Evolutionary conservation across 345 rosid species (phyloP), one percentile per base, ranked within the genome.

Genomic region (Tarenaya hassleriana): DNA sequence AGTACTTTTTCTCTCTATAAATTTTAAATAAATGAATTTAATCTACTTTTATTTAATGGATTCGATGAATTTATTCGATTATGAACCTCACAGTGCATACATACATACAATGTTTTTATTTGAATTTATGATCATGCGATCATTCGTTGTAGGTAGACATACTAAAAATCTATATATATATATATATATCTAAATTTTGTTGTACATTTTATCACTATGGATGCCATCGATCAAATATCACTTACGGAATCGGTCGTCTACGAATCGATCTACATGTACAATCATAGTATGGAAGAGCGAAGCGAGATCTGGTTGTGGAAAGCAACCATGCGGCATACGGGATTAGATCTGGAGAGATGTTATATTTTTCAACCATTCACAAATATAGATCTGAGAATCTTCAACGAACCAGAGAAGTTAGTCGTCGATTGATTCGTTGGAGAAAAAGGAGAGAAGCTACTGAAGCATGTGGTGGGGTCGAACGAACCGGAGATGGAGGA

Each of bases 201-300:
- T n/a, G n/a, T n/a, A n/a, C n/a, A n/a, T n/a, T n/a, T n/a, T n/a
- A n/a, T 87, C n/a, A 84, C 92, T 5, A 82, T 91, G 89, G 63
- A 73, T 1, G 86, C 66, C 13, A 71, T 87, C 63, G 96, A 91
- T 32, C 62, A 69, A 47, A 82, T 91, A 96, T 82, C 83, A 19
- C 55, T 87, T 32, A 79, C 71, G 83, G 84, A 84, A 51, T 91
- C 98, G 0, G 81, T 72, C 0, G 96, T 87, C 0, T 91, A 82
- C 38, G 98, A 91, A 52, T 68, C 7, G 96, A 91, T 0, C 98
- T 96, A 3, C 96, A 96, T 1, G 98, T 87, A 5, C 37, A 95
- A 16, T 31, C 55, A 7, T 95, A 87, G 46, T 87, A 73, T 70
- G 98, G 77, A 0, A 69, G 56, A n/a, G 98, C 95, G 5, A 87